phyloP scores from a whole-genome alignment of 495 filamentous ascomycete genomes.

The Penicillium nucicola region DNA sequence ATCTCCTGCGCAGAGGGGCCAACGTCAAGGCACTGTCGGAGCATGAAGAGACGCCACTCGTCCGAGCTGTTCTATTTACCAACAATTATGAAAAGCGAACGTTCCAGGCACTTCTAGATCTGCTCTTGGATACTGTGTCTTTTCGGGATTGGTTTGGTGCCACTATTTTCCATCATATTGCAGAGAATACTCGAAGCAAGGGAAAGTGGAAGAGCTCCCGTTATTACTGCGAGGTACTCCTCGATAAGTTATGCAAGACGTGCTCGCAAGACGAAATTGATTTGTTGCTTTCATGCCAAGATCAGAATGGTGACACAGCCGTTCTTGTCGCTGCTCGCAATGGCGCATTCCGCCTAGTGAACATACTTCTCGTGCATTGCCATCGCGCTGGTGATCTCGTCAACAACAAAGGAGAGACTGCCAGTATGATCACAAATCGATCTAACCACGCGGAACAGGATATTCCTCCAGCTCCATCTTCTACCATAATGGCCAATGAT shows the following conservation, averaged over 20 bases:
- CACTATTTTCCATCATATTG: constrained; percentile 91
- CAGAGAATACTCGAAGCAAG: constrained; percentile 73
- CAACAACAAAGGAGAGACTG: constrained; percentile 75
- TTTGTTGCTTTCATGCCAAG: constrained; percentile 66
- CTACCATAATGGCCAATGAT: constrained; percentile 44
- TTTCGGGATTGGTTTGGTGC: constrained; percentile 70
- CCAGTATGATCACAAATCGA: constrained; percentile 63
- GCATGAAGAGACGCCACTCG: constrained; percentile 88
- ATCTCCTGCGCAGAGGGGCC: constrained; percentile 74
- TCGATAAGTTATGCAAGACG: constrained; percentile 74
- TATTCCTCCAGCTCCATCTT: constrained; percentile 39
- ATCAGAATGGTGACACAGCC: constrained; percentile 83
- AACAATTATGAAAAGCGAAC: constrained; percentile 91
- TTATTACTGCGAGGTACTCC: constrained; percentile 89
- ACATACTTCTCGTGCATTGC: constrained; percentile 51
- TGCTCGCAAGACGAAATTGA: constrained; percentile 66
- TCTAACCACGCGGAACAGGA: constrained; percentile 31
- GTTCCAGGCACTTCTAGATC: constrained; percentile 75
- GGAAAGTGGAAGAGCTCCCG: constrained; percentile 78
- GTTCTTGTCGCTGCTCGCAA: constrained; percentile 81
- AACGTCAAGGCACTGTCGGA: constrained; percentile 60
- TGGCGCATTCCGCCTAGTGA: constrained; percentile 43
- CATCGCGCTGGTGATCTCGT: constrained; percentile 72
- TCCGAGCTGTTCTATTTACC: constrained; percentile 91
- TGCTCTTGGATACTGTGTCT: constrained; percentile 73